Conservation (phyloP, 108 stramenopile genomes). For the Seminavis robusta region DNA sequence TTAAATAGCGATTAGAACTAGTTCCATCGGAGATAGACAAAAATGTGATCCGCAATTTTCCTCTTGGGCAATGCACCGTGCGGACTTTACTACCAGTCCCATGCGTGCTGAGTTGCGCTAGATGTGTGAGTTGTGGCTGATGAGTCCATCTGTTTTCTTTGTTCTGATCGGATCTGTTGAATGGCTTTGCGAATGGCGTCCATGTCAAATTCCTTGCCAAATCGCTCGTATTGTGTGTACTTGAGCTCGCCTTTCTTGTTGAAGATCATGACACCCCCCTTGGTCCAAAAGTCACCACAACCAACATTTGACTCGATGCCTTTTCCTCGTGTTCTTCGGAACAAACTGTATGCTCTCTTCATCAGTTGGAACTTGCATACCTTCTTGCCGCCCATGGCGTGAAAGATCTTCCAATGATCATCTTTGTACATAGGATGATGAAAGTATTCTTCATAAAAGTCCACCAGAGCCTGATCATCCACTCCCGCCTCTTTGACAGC, state of each 20-base stretch:
- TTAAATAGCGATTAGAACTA: no score
- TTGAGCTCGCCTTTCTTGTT: not conserved
- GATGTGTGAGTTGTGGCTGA: no score
- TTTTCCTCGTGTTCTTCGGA: not conserved
- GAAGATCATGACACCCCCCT: constrained; percentile 10
- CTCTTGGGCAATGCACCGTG: no score
- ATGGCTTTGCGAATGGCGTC: not conserved
- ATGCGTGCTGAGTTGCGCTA: no score
- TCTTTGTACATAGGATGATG: constrained; percentile 6
- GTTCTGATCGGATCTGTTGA: not conserved
- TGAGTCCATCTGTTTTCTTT: no score
- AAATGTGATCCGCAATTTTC: no score
- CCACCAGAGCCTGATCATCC: constrained; percentile 1
- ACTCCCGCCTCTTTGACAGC: not conserved
- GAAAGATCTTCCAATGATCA: constrained; percentile 4
- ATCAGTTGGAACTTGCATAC: not conserved
- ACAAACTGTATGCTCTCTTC: not conserved
- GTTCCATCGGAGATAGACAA: no score
- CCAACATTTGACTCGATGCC: not conserved
- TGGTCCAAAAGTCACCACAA: constrained; percentile 8
- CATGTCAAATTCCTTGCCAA: not conserved
- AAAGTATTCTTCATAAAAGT: constrained; percentile 12
- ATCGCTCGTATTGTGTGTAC: not conserved
- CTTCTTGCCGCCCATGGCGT: constrained; percentile 10
- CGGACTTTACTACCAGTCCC: no score